Evolutionary conservation across 352 stramenopile genomes (phyloP).

Genomic region (Globisporangium rhizosaccharum): DNA sequence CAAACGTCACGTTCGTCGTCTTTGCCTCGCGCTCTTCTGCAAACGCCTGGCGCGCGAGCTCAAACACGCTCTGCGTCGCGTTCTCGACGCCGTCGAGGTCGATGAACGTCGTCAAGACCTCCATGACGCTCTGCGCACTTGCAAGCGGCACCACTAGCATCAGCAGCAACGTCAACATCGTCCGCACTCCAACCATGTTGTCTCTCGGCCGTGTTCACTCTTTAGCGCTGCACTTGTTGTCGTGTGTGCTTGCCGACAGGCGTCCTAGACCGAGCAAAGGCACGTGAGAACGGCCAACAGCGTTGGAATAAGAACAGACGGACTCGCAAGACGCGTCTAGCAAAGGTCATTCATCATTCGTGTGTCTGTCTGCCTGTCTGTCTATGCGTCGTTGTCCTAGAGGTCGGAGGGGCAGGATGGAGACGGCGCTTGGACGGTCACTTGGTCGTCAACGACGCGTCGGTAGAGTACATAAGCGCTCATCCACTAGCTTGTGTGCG

Average conservation of each 20-base stretch:
- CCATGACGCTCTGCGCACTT: constrained; percentile 18
- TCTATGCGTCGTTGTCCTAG: too few relatives aligned
- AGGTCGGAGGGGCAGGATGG: too few relatives aligned
- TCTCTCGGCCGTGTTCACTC: too few relatives aligned
- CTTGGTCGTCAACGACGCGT: too few relatives aligned
- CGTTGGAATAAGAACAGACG: neutral
- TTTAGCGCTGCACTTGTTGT: too few relatives aligned
- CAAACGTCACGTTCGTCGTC: constrained; percentile 5
- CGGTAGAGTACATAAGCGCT: too few relatives aligned
- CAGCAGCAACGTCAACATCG: constrained; percentile 8
- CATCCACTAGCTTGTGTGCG: too few relatives aligned
- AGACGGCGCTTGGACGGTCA: too few relatives aligned
- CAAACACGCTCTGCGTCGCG: constrained; percentile 12
- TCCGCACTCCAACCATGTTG: too few relatives aligned
- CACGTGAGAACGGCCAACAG: neutral
- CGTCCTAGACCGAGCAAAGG: neutral
- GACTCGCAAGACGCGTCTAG: neutral
- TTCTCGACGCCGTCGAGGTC: constrained; percentile 27
- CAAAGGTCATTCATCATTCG: too few relatives aligned
- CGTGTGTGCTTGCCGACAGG: neutral
- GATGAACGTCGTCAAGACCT: constrained; percentile 34
- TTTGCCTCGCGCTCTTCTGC: constrained; percentile 11
- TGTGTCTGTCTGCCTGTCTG: too few relatives aligned
- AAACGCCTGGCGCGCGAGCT: constrained; percentile 11
- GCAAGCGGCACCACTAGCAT: neutral